Evolutionary conservation across 2,329 filamentous ascomycete genomes (phyloP).

Genomic region (Kalmusia sp.): DNA sequence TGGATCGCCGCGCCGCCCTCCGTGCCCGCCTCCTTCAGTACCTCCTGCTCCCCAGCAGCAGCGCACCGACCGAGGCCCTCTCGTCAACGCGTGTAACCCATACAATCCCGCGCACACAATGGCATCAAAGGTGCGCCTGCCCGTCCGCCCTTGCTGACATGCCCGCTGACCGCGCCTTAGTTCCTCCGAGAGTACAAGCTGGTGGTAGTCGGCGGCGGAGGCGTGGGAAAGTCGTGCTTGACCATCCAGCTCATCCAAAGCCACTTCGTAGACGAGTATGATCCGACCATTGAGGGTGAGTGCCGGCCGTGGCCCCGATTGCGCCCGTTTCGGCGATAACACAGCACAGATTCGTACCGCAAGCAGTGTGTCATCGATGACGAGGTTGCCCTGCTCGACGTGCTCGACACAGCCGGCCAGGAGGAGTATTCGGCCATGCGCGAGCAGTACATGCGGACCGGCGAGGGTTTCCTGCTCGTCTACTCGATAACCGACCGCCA

Average conservation of each 20-base stretch:
- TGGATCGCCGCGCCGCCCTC: constrained; percentile 17
- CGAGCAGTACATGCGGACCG: constrained; percentile 99
- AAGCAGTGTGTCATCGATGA: constrained; percentile 99
- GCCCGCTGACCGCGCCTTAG: constrained; percentile 46
- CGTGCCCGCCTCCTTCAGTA: constrained; percentile 23
- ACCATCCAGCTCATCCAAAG: constrained; percentile 84
- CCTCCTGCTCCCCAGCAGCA: constrained; percentile 7
- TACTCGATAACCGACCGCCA: constrained; percentile 98
- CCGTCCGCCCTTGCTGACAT: constrained; percentile 5
- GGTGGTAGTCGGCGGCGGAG: constrained; percentile 96
- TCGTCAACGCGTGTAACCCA: neutral
- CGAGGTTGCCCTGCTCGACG: constrained; percentile 95
- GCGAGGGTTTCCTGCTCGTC: constrained; percentile 95
- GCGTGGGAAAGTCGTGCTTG: constrained; percentile 98
- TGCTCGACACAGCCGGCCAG: constrained; percentile 96
- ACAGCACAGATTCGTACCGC: constrained; percentile 88
- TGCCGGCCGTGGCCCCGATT: constrained; percentile 11
- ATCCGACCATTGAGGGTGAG: constrained; percentile 97
- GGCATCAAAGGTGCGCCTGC: constrained; percentile 46
- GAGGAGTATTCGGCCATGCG: constrained; percentile 99
- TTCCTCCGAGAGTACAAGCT: constrained; percentile 63
- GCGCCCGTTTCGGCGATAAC: constrained; percentile 18
- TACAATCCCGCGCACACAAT: constrained; percentile 30
- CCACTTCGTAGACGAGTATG: constrained; percentile 99
- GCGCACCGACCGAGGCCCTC: constrained; percentile 1